phyloP scores from a whole-genome alignment of 2,329 filamentous ascomycete species.

The Colletotrichum endophyticum region DNA sequence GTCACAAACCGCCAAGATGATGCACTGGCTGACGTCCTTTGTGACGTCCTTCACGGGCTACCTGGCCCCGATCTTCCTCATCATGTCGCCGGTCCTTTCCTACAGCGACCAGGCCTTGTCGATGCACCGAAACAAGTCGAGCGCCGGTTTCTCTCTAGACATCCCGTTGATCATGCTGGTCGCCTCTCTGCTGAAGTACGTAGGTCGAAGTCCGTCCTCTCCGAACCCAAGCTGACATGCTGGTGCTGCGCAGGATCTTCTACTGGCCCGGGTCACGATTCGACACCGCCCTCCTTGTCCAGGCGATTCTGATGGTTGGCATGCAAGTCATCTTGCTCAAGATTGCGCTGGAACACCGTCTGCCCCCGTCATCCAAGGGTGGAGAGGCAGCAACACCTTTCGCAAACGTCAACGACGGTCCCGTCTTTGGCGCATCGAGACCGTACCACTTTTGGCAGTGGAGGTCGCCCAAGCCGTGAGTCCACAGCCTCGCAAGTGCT shows the following conservation, averaged over 20 bases:
- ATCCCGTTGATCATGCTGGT: slow-evolving; percentile 77
- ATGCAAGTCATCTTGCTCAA: slow-evolving; percentile 70
- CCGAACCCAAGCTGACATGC: slow-evolving; percentile 6
- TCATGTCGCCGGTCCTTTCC: slow-evolving; percentile 67
- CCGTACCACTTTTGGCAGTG: slow-evolving; percentile 87
- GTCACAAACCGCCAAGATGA: background rate
- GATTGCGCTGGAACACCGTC: slow-evolving; percentile 72
- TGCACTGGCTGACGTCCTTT: slow-evolving; percentile 15
- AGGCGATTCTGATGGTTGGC: slow-evolving; percentile 69
- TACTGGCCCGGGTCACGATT: slow-evolving; percentile 73
- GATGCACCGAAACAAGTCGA: slow-evolving; percentile 68
- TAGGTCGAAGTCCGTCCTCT: background rate
- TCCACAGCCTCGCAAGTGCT: slow-evolving; percentile 17
- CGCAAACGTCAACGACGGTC: slow-evolving; percentile 48
- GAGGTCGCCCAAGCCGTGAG: slow-evolving; percentile 71
- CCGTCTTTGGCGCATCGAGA: slow-evolving; percentile 48
- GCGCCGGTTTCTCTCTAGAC: slow-evolving; percentile 72
- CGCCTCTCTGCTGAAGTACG: slow-evolving; percentile 68
- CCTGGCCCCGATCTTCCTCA: slow-evolving; percentile 66
- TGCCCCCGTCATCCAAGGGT: slow-evolving; percentile 61
- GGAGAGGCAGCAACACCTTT: slow-evolving; percentile 69
- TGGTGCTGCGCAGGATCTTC: slow-evolving; percentile 58
- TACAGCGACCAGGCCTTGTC: slow-evolving; percentile 70
- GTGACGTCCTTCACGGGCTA: slow-evolving; percentile 57
- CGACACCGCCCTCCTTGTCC: slow-evolving; percentile 66